Percentiles rank a stretch among this genome's conserved stretches.
Evolutionary conservation across 331 rosid species (phyloP).

Genomic region (Erythrophleum ivorense): DNA sequence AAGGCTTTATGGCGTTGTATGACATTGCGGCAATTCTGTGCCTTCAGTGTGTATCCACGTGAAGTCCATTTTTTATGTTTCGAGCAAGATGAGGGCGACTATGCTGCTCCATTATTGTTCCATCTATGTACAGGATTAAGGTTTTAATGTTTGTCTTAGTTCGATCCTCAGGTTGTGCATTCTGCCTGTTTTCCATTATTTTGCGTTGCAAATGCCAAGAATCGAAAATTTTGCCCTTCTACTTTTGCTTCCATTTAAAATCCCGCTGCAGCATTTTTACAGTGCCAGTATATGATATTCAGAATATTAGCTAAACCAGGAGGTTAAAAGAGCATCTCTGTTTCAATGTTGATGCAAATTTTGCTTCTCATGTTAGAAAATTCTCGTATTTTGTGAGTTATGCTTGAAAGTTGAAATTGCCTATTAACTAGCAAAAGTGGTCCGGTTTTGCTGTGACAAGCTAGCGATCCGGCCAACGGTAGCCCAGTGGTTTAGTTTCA

Average conservation of each 20-base stretch:
- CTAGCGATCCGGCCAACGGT: too few species aligned
- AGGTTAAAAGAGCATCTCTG: not conserved
- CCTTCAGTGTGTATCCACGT: not conserved
- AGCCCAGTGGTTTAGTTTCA: too few species aligned
- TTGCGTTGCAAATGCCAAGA: not conserved
- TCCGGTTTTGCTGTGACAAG: too few species aligned
- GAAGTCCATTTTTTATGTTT: slow-evolving; percentile 8
- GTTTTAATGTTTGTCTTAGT: not conserved
- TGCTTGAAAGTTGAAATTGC: too few species aligned
- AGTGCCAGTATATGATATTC: not conserved
- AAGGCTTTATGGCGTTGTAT: not conserved
- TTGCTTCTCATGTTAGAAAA: not conserved
- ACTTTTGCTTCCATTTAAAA: not conserved
- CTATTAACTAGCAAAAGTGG: too few species aligned
- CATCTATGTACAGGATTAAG: not conserved
- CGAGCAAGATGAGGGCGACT: not conserved
- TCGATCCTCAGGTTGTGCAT: not conserved
- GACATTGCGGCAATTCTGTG: slow-evolving; percentile 14
- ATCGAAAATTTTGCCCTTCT: not conserved
- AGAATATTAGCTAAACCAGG: too few species aligned
- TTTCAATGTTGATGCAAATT: not conserved
- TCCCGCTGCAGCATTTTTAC: not conserved
- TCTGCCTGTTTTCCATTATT: not conserved
- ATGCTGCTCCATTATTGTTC: not conserved
- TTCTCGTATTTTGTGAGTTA: too few species aligned